Evolutionary conservation across 257 asterid genomes (phyloP).

Genomic region (Solanum neorickii): DNA sequence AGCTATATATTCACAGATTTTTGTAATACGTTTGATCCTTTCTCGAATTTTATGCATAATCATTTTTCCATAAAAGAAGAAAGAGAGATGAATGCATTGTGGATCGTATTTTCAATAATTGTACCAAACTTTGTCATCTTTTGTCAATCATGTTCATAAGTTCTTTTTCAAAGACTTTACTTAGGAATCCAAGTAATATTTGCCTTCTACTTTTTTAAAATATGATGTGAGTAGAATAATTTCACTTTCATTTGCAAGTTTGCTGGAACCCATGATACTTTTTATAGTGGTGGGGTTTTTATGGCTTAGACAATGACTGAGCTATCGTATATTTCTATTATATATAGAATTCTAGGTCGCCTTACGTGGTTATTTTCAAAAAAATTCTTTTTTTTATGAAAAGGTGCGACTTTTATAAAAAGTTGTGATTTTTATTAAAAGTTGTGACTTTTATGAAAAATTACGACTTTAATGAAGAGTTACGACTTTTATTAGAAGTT

Average conservation of each 20-base stretch:
- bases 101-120: not conserved
- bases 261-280: not conserved
- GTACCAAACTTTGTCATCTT: not conserved
- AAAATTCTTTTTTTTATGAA: too few relatives aligned
- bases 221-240: not conserved
- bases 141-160: not conserved
- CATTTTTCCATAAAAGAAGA: not conserved
- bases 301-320: too few relatives aligned
- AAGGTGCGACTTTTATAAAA: too few relatives aligned
- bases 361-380: too few relatives aligned
- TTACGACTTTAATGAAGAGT: too few relatives aligned
- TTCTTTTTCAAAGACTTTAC: not conserved
- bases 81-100: not conserved
- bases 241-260: not conserved
- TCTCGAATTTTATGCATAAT: not conserved
- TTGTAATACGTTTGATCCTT: not conserved
- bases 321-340: too few relatives aligned
- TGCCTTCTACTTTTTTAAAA: not conserved
- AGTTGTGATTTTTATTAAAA: too few relatives aligned
- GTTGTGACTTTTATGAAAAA: too few relatives aligned
- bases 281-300: not conserved
- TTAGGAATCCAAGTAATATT: not conserved
- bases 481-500: too few relatives aligned
- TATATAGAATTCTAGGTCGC: too few relatives aligned
- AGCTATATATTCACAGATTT: not conserved